Evolutionary conservation across 176 grass and related monocot species (phyloP), one percentile per base, ranked within the genome.

Genomic region (Carex kokanica): DNA sequence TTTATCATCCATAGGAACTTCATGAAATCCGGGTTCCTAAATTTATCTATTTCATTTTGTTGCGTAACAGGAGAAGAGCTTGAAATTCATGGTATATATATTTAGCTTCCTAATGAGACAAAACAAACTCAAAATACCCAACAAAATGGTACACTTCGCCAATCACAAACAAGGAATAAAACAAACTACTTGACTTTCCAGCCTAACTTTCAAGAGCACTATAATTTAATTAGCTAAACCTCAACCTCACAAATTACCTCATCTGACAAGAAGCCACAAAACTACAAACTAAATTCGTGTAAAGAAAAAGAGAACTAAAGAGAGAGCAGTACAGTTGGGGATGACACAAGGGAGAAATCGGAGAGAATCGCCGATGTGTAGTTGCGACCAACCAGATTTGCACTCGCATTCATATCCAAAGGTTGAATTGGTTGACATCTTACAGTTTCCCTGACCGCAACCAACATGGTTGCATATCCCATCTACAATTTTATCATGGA

Each of bases 391-490:
- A 0, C 96, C 96, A 0, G 84, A 82, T 3, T 90, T 82, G 83
- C 96, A 99, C 38, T 93, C 83, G 81, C 96, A 99, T 51, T 78
- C 59, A 51, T 91, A 99, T 1, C 96, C 96, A 59, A 86, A 64
- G 63, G 71, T 59, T 2, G 83, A 15, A 57, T 88, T 84, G 5
- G 80, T 27, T 10, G 85, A 78, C 62, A 64, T 49, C 69, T 88
- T 82, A 86, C 96, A 99, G 79, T 70, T 92, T 58, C 96, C 96
- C 84, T 93, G 89, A 51, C 96, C 96, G 84, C 96, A 99, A 4
- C 52, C 54, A 23, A 89, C 91, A 31, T 71, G 47, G 23, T 77
- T 87, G 91, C 96, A 99, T 0, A 93, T 83, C 34, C 84, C 86
- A 61, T 86, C 93, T 98, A 84, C 68, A 16, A 53, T 16, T 4